Conservation (phyloP, 208 protist species). For the Novymonas esmeraldas region DNA sequence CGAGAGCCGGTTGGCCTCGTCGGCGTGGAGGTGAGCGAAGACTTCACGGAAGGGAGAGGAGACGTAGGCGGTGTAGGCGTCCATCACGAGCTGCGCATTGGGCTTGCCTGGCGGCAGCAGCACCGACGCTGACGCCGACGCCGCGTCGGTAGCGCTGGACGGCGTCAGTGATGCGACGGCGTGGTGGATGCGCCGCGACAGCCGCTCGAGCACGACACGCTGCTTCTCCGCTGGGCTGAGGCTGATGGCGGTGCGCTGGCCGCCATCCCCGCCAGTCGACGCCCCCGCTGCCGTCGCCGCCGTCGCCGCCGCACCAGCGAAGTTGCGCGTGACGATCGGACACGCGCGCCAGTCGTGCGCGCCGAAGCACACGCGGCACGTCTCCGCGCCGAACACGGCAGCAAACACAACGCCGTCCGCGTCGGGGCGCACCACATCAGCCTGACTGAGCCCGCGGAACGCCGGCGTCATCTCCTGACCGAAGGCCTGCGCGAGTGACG, state of each 20-base stretch:
- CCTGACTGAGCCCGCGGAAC: constrained; percentile 32
- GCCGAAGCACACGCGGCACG: constrained; percentile 85
- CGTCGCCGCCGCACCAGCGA: constrained; percentile 26
- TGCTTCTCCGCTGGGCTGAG: constrained; percentile 80
- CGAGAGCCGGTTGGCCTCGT: constrained; percentile 68
- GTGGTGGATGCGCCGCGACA: constrained; percentile 36
- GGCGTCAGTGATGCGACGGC: constrained; percentile 37
- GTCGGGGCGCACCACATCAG: constrained; percentile 13
- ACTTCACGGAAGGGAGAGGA: constrained; percentile 75
- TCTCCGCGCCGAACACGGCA: constrained; percentile 62
- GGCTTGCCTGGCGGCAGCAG: constrained; percentile 8
- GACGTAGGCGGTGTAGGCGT: constrained; percentile 82
- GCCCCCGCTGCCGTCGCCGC: background rate
- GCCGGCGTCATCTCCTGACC: constrained; percentile 40
- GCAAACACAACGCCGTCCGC: constrained; percentile 59
- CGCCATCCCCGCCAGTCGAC: background rate
- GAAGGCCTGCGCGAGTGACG: constrained; percentile 25
- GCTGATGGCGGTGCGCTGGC: constrained; percentile 47
- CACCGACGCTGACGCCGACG: background rate
- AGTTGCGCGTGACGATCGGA: constrained; percentile 87
- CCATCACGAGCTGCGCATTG: constrained; percentile 52
- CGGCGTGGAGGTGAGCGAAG: constrained; percentile 58
- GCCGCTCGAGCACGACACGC: constrained; percentile 55
- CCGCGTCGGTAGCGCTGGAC: background rate
- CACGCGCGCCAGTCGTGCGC: constrained; percentile 68